phyloP scores from a whole-genome alignment of 129 eudicot genomes.

The Logfia minima region DNA sequence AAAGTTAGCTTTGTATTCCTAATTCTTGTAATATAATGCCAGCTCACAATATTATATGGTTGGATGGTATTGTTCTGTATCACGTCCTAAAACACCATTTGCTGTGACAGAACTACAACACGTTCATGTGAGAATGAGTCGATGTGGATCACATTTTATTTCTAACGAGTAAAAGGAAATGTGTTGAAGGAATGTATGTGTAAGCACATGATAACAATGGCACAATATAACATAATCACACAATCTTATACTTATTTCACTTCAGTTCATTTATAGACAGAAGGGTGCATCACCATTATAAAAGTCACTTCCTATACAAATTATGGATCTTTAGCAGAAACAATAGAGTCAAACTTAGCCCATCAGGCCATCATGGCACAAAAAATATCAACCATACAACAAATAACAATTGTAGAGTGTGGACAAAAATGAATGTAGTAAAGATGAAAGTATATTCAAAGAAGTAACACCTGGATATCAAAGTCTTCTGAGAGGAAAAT shows the following conservation, averaged over 20 bases:
- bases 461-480: neutral
- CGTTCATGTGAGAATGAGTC: neutral
- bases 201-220: neutral
- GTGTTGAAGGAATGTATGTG: neutral
- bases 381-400: neutral
- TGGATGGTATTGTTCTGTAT: neutral
- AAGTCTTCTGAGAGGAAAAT: neutral
- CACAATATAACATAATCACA: neutral
- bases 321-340: neutral
- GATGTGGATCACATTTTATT: neutral
- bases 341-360: slow-evolving; percentile 1
- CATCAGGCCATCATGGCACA: slow-evolving; percentile 12
- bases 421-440: neutral
- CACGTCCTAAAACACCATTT: neutral
- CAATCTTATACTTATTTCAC: slow-evolving; percentile 19
- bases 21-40: slow-evolving; percentile 18
- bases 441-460: slow-evolving; percentile 12
- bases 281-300: neutral
- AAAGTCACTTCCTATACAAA: slow-evolving; percentile 15
- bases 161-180: neutral
- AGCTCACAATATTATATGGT: neutral
- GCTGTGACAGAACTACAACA: neutral
- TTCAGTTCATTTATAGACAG: slow-evolving; percentile 5
- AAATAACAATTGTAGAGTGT: slow-evolving; percentile 5
- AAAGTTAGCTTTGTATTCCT: slow-evolving; percentile 21